Evolutionary conservation across 768 basidiomycete species (phyloP), one percentile per base, ranked within the genome.

Genomic region (Boletellus emodensis): DNA sequence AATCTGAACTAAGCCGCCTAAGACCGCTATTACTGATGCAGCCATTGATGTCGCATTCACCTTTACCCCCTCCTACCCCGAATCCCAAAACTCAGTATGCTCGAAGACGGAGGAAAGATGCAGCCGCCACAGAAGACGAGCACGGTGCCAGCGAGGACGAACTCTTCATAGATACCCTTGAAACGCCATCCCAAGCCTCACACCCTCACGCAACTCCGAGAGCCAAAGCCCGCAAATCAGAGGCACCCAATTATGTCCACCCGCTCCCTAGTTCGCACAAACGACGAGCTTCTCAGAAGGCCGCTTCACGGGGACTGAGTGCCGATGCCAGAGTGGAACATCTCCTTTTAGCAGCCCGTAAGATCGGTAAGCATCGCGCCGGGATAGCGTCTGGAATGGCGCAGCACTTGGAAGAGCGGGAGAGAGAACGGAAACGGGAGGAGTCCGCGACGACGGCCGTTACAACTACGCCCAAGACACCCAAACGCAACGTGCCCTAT

Each of bases 291-390:
- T 59, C 62, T 30, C 66, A 67, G 46, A 62, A 68, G 51, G 40
- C 45, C 38, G 6, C 59, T 1, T 62, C 62, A 5, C 59, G 59
- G 33, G 62, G 77, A 36, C 51, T 78, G 39, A 63, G 75, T 53
- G 70, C 83, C 2, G 88, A 90, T 53, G 88, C 87, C 4, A 78
- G 84, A 40, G 74, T 77, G 0, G 87, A 90, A 57, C 86, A 86
- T 57, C 68, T 89, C 11, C 72, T 90, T 2, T 70, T 86, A 12
- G 87, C 87, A 3, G 83, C 85, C 9, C 78, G 85, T n/a, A 82
- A 72, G 46, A 74, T 88, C 4, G 87, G 87, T 4, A 76, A 80
- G 30, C 74, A 81, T 47, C 78, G 86, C 8, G 78, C 81, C 1
- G 75, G 75, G 4, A 61, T 79, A n/a, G 62, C 83, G 18, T 75